phyloP scores from a whole-genome alignment of 257 asterid genomes.

The Anisodus tanguticus region DNA sequence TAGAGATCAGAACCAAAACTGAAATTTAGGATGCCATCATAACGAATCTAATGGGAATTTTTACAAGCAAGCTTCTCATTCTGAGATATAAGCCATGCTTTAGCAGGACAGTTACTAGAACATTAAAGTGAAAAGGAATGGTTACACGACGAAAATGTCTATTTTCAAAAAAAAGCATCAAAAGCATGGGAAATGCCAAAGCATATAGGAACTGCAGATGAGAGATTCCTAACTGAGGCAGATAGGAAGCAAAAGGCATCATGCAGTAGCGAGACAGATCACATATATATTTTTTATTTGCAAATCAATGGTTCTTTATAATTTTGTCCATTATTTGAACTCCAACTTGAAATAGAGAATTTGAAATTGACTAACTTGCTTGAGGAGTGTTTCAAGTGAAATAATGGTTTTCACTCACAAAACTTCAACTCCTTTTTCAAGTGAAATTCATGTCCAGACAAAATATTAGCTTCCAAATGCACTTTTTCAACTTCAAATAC shows the following conservation, averaged over 20 bases:
- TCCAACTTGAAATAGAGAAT: constrained; percentile 21
- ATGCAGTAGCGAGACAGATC: background rate
- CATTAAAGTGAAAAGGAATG: background rate
- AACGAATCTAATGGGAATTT: background rate
- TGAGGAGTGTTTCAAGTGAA: constrained; percentile 16
- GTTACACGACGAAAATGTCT: background rate
- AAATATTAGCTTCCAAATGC: background rate
- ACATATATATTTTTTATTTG: background rate
- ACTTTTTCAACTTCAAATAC: background rate
- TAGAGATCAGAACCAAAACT: background rate
- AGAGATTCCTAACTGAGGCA: constrained; percentile 21
- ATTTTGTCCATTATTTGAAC: background rate
- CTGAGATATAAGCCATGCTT: background rate
- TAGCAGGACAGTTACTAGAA: background rate
- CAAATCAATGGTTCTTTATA: background rate
- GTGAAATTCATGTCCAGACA: constrained; percentile 10
- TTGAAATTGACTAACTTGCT: background rate
- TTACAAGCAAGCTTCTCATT: constrained; percentile 18
- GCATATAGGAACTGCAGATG: background rate
- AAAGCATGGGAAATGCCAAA: background rate
- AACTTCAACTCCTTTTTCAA: background rate
- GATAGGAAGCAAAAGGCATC: background rate
- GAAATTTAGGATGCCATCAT: background rate
- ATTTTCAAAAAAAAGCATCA: background rate
- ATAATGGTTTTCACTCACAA: background rate